phyloP scores from a whole-genome alignment of 805 yeast genomes.

The Candida xiaguanensis region DNA sequence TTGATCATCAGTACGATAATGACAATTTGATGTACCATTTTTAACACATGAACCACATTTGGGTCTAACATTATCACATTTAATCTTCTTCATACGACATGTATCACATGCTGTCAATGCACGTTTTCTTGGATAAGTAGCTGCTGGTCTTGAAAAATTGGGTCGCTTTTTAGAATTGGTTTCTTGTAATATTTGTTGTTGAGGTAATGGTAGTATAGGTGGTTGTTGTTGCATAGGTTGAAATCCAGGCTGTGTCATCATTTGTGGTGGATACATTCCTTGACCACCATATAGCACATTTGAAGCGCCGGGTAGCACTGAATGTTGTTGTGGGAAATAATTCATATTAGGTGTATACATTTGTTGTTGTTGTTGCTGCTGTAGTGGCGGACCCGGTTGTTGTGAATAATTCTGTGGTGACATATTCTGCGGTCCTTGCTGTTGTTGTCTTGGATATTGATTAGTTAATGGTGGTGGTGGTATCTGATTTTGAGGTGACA shows the following conservation, averaged over 20 bases:
- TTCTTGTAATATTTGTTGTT: neutral
- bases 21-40: conserved; percentile 24
- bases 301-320: neutral
- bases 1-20: conserved; percentile 25
- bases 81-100: conserved; percentile 32
- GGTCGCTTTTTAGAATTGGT: conserved; percentile 9
- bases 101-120: conserved; percentile 39
- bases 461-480: conserved; percentile 3
- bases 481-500: neutral
- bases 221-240: conserved; percentile 5
- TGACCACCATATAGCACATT: neutral
- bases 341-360: neutral
- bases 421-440: neutral
- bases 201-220: conserved; percentile 9
- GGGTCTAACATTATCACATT: conserved; percentile 35
- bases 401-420: neutral
- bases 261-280: neutral
- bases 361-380: conserved; percentile 6
- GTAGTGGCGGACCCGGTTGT: neutral
- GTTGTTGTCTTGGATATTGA: conserved; percentile 1
- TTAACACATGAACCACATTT: conserved; percentile 31
- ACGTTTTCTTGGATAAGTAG: conserved; percentile 21
- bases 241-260: neutral
- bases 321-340: neutral
- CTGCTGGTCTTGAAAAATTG: conserved; percentile 16